Base-by-base conservation (phyloP, 2,329 filamentous ascomycete genomes). In the Penicillium sp. region DNA sequence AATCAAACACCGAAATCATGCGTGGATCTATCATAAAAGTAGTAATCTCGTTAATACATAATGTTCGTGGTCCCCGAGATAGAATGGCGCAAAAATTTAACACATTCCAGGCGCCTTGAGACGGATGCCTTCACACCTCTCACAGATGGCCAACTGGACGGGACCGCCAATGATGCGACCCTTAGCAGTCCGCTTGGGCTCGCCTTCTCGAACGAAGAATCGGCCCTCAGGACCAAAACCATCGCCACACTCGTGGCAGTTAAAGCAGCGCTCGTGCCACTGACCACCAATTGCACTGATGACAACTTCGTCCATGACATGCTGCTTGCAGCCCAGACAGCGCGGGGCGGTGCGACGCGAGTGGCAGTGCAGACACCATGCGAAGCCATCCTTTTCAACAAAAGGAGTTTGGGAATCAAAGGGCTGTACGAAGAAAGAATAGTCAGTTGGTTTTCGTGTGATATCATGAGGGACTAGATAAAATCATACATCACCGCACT, bases 301-400 rank as follows among this genome's bases (percentile, higher is more conserved):
- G 55, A 97, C 95, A 68, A 93, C 85, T 46, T 96, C 88, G 42
- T 96, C 93, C 47, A 94, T 86, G 50, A 97, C 91, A 8, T 91
- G 89, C 66, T 83, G 85, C 65, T 84, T 85, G 76, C 94, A 99
- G 66, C 87, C 90, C 63, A 84, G 84, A 74, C 94, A 99, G 74
- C 96, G 95, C 42, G 91, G 88, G 11, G 89, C 90, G 11, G 91
- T 97, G 32, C 94, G 85, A 69, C 91, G 90, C 13, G 92, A 95
- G 77, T 97, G 93, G 70, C 94, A 99, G 19, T 83, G 83, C 43
- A 97, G 84, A 74, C 94, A 99, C 92, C 94, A 99, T 5, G 94
- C 94, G 73, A 96, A 97, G 9, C 93, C 93, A 63, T 97, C 93
- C 75, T 96, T 96, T 71, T 99, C 94, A 51, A 99, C 90, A 70